A percentile compares a stretch with the other conserved stretches of the same genome.
Conservation (phyloP, 805 yeast species). For the Kuraishia ogatae region DNA sequence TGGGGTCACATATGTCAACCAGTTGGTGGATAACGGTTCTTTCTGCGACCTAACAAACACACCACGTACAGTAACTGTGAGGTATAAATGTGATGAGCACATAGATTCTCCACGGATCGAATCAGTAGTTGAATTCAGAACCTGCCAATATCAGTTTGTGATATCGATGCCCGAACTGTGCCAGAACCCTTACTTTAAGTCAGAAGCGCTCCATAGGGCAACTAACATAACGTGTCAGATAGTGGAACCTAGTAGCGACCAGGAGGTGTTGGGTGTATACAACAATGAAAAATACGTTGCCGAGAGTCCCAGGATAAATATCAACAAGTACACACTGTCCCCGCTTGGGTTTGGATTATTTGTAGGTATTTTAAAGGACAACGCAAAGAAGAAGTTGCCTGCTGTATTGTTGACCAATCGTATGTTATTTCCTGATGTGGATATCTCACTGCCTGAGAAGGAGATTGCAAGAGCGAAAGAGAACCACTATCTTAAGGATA, state of each 20-base stretch:
- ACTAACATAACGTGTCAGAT: conserved; percentile 14
- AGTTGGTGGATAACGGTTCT: conserved; percentile 16
- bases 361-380: conserved; percentile 5
- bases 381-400: conserved; percentile 1
- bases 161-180: conserved; percentile 17
- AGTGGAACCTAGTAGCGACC: conserved; percentile 1
- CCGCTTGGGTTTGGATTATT: conserved; percentile 13
- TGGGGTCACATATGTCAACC: conserved; percentile 15
- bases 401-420: background rate
- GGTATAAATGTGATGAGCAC: conserved; percentile 18
- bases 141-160: conserved; percentile 21
- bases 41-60: conserved; percentile 24
- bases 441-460: background rate
- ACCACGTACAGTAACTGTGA: conserved; percentile 17
- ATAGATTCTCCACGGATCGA: conserved; percentile 10
- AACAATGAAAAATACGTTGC: background rate
- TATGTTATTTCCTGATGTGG: background rate
- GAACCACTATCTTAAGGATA: background rate
- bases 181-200: conserved; percentile 5
- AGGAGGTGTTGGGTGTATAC: background rate
- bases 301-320: background rate
- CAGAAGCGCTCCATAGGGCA: conserved; percentile 5
- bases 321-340: background rate
- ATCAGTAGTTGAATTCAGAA: conserved; percentile 18
- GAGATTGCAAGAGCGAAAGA: background rate